These are phyloP conservation scores for Phytophthora meadii DNA, from an alignment of 352 stramenopile species.

Conservation along the genomic window DNA sequence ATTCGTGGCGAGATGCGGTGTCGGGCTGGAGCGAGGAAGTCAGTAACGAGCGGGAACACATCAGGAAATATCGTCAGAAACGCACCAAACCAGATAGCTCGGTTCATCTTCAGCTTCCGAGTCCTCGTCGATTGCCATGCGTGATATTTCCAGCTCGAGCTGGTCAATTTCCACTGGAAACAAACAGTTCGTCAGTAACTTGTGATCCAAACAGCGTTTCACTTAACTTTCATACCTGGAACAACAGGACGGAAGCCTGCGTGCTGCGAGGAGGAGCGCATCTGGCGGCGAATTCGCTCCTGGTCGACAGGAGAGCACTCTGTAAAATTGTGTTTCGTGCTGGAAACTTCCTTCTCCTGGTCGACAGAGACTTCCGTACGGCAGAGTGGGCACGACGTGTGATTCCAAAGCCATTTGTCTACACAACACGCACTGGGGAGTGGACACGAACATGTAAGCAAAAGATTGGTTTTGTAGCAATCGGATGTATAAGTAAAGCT, in stretches of 20 bases:
- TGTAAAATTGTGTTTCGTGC: constrained; percentile 79
- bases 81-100: constrained; percentile 48
- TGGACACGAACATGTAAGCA: constrained; percentile 10
- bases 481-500: background rate
- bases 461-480: background rate
- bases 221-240: constrained; percentile 45
- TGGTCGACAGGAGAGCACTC: constrained; percentile 76
- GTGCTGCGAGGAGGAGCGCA: constrained; percentile 74
- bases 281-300: constrained; percentile 74
- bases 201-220: background rate
- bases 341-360: constrained; percentile 40
- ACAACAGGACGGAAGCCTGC: constrained; percentile 76
- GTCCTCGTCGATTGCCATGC: constrained; percentile 43
- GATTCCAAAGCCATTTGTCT: constrained; percentile 88
- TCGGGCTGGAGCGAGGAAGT: constrained; percentile 30
- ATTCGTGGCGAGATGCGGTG: constrained; percentile 38
- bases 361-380: constrained; percentile 79
- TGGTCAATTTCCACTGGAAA: constrained; percentile 41
- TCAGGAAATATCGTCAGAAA: background rate
- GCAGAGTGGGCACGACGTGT: constrained; percentile 87
- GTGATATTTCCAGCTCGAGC: constrained; percentile 37
- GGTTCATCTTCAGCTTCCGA: constrained; percentile 40
- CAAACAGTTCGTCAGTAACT: constrained; percentile 11
- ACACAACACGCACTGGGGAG: constrained; percentile 73
- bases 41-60: constrained; percentile 3